phyloP scores from a whole-genome alignment of 225 moss, liverwort and hornwort species.

The Ulota crispa region DNA sequence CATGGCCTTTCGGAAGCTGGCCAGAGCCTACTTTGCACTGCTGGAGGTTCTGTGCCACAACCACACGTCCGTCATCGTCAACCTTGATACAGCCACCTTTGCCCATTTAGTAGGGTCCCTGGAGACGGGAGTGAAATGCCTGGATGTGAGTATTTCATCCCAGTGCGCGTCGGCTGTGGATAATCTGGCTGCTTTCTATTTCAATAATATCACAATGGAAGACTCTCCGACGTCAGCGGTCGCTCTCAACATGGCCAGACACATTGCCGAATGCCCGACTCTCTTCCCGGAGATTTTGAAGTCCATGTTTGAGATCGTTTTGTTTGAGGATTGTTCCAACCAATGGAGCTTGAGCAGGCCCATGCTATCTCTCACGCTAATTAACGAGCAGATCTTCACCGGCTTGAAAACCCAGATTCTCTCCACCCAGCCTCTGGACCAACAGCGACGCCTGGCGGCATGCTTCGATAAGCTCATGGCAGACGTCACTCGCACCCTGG shows the following conservation, averaged over 20 bases:
- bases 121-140: slow-evolving; percentile 63
- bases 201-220: slow-evolving; percentile 66
- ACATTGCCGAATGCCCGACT: slow-evolving; percentile 51
- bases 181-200: slow-evolving; percentile 61
- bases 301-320: slow-evolving; percentile 66
- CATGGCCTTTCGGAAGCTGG: slow-evolving; percentile 72
- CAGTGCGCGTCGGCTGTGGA: slow-evolving; percentile 67
- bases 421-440: slow-evolving; percentile 56
- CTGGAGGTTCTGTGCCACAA: slow-evolving; percentile 57
- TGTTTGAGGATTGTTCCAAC: slow-evolving; percentile 69
- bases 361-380: slow-evolving; percentile 64
- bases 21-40: slow-evolving; percentile 57
- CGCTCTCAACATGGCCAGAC: slow-evolving; percentile 55
- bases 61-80: slow-evolving; percentile 63
- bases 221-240: slow-evolving; percentile 52
- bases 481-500: slow-evolving; percentile 61
- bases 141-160: slow-evolving; percentile 67
- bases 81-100: slow-evolving; percentile 59
- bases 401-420: slow-evolving; percentile 64
- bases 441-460: slow-evolving; percentile 59
- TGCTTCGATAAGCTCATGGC: slow-evolving; percentile 68
- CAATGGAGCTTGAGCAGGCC: slow-evolving; percentile 75
- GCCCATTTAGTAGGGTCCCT: slow-evolving; percentile 60
- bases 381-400: slow-evolving; percentile 64
- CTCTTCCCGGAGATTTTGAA: slow-evolving; percentile 62